Evolutionary conservation across 805 yeast genomes (phyloP), one percentile per base, ranked within the genome.

Genomic region (Lachancea quebecensis): DNA sequence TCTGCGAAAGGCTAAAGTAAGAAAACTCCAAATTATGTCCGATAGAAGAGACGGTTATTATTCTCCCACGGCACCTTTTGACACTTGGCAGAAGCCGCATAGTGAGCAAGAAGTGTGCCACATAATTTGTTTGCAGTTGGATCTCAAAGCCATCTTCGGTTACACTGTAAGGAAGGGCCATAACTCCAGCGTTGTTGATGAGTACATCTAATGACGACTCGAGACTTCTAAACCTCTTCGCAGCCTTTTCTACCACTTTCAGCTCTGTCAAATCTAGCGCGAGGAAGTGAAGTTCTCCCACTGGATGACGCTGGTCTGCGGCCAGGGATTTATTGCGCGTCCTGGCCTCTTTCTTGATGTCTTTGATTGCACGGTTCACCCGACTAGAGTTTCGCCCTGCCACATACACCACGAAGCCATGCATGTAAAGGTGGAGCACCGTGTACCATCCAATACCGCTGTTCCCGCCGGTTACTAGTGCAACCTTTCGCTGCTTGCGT

Each of bases 361-460:
- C 79, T 32, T 68, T 66, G 14, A 83, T 78, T 1, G 88, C 81
- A 37, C 71, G 73, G 37, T 67, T 64, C 4, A 82, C 81, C 47
- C 83, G 70, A 11, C 72, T 65, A 37, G 67, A 68, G 51, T 76
- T 79, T 51, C 95, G 67, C 3, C 95, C 91, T 2, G 85, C 87
- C 32, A 87, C 68, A 58, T 86, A 87, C 2, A 87, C 81, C 8
- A 72, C 68, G 58, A 75, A 84, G 0, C 96, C 96, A 61, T 86
- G 95, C 41, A 85, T 68, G 56, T 82, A 85, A 5, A 87, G 70
- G 56, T 85, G 90, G 18, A 85, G 68, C 8, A 79, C 86, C 0
- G 90, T 81, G 59, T 72, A 83, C 70, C 76, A 86, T 10, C 96
- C 95, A 15, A 85, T 76, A 0, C 95, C 95, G 45, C 83, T 75